These are phyloP conservation scores for Leccinum insolens DNA, from an alignment of 1,284 basidiomycete genomes.

Conservation along the genomic window DNA sequence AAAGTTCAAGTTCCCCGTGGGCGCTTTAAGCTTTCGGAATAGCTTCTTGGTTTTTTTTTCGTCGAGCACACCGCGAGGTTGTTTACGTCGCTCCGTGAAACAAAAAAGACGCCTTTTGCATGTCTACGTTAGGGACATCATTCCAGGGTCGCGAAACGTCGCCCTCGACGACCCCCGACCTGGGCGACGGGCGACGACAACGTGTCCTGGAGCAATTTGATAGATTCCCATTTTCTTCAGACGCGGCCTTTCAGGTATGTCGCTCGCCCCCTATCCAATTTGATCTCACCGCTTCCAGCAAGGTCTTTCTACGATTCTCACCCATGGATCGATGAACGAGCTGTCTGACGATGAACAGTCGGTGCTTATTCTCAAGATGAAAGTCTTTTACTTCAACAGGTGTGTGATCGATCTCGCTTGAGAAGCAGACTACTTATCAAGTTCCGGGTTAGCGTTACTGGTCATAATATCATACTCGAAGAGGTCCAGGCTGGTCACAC, in stretches of 20 bases:
- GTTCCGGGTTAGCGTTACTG: conserved; percentile 38
- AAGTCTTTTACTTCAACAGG: conserved; percentile 77
- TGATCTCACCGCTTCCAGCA: conserved; percentile 42
- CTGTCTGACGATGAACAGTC: conserved; percentile 45
- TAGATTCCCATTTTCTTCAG: conserved; percentile 54
- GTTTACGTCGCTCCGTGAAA: conserved; percentile 21
- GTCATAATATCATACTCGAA: conserved; percentile 24
- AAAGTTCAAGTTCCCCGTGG: not conserved
- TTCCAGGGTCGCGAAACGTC: conserved; percentile 17
- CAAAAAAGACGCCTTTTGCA: conserved; percentile 8
- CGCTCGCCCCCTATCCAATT: not conserved
- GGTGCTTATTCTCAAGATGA: conserved; percentile 52
- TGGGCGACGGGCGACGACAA: conserved; percentile 14
- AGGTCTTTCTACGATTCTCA: conserved; percentile 61
- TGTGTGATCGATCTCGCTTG: conserved; percentile 31
- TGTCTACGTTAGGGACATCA: conserved; percentile 11
- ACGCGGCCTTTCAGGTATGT: conserved; percentile 60
- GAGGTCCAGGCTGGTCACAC: conserved; percentile 20
- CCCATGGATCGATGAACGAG: conserved; percentile 39
- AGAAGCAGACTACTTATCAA: conserved; percentile 11
- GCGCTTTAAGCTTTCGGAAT: not conserved
- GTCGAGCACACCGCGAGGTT: conserved; percentile 4
- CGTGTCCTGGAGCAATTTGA: conserved; percentile 41
- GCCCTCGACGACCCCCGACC: conserved; percentile 12
- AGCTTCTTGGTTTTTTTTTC: conserved; percentile 6